Conservation (phyloP, 2,329 filamentous ascomycete species). For the Sclerotinia borealis region DNA sequence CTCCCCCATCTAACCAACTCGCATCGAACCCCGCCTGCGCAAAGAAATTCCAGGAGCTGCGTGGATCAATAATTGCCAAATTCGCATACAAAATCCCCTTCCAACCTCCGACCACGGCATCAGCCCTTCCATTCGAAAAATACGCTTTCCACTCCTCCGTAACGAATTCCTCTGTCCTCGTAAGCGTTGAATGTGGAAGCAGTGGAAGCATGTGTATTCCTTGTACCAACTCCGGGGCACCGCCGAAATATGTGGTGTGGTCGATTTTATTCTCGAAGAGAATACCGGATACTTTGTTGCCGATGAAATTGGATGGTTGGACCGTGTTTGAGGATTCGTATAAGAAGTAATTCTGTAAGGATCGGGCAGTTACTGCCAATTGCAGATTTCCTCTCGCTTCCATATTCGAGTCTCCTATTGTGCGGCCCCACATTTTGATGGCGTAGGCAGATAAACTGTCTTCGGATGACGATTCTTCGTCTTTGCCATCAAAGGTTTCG, state of each 20-base stretch:
- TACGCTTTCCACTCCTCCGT: slow-evolving; percentile 75
- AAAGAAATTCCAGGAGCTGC: slow-evolving; percentile 70
- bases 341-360: slow-evolving; percentile 75
- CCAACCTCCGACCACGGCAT: slow-evolving; percentile 70
- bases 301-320: slow-evolving; percentile 71
- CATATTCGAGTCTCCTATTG: slow-evolving; percentile 69
- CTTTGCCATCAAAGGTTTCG: slow-evolving; percentile 66
- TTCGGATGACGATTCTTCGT: slow-evolving; percentile 85
- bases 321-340: slow-evolving; percentile 63
- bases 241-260: slow-evolving; percentile 84
- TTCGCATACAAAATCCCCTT: slow-evolving; percentile 79
- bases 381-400: slow-evolving; percentile 74
- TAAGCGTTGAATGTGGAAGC: slow-evolving; percentile 50
- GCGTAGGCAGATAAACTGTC: slow-evolving; percentile 79
- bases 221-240: slow-evolving; percentile 63
- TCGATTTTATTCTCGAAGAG: slow-evolving; percentile 95
- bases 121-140: slow-evolving; percentile 63
- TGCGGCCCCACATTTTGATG: slow-evolving; percentile 88
- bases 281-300: slow-evolving; percentile 67
- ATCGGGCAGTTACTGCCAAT: slow-evolving; percentile 69
- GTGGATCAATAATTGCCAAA: slow-evolving; percentile 68
- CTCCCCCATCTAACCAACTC: slow-evolving; percentile 72
- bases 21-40: slow-evolving; percentile 57
- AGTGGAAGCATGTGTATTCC: slow-evolving; percentile 36
- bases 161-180: slow-evolving; percentile 65